These are phyloP conservation scores for Mycena crocata DNA, from an alignment of 768 basidiomycete genomes.

Conservation along the genomic window DNA sequence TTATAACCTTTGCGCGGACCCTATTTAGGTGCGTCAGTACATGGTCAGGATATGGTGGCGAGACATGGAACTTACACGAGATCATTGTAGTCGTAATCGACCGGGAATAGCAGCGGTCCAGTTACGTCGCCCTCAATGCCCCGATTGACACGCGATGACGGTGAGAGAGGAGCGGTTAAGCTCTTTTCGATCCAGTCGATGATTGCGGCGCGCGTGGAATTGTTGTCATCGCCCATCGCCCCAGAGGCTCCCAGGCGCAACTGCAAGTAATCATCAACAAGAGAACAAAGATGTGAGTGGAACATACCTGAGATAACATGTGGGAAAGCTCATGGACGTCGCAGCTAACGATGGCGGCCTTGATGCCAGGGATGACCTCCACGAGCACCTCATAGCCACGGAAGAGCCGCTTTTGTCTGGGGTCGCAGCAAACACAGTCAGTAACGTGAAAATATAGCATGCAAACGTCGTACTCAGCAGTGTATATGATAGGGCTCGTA, in stretches of 20 bases:
- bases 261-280: constrained; percentile 18
- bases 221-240: constrained; percentile 39
- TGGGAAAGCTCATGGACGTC: neutral
- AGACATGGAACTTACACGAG: constrained; percentile 20
- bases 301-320: neutral
- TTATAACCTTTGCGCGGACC: constrained; percentile 30
- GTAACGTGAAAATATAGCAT: neutral
- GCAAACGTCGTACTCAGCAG: neutral
- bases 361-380: neutral
- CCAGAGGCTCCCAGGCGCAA: constrained; percentile 39
- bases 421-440: no score
- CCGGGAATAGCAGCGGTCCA: constrained; percentile 42
- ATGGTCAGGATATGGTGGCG: no score
- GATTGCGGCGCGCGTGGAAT: constrained; percentile 31
- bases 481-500: neutral
- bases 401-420: constrained; percentile 15
- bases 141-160: constrained; percentile 21
- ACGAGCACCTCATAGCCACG: constrained; percentile 28
- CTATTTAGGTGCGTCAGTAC: constrained; percentile 23
- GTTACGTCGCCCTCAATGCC: constrained; percentile 41
- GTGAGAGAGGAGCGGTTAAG: constrained; percentile 8
- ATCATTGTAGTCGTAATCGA: constrained; percentile 42
- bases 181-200: constrained; percentile 37
- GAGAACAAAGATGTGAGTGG: no score
- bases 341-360: neutral